These are phyloP conservation scores for Candida adriatica DNA, from an alignment of 805 yeast genomes.

Conservation along the genomic window DNA sequence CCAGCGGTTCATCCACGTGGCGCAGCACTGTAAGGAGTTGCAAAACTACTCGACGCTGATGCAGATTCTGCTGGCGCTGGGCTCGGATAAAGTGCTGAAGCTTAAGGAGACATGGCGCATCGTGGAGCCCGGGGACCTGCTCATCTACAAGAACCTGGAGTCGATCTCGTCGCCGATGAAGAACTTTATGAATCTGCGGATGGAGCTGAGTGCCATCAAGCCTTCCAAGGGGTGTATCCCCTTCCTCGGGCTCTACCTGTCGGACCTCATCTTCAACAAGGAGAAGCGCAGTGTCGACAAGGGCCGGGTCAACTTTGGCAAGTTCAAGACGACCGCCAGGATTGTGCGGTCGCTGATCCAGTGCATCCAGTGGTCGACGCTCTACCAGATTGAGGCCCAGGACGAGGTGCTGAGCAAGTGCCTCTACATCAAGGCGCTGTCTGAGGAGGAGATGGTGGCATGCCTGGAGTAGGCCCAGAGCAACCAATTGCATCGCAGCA, in stretches of 20 bases:
- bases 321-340: conserved; percentile 67
- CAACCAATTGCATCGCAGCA: too few relatives aligned
- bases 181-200: conserved; percentile 64
- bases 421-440: conserved; percentile 66
- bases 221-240: conserved; percentile 80
- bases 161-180: conserved; percentile 65
- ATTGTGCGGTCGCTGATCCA: conserved; percentile 72
- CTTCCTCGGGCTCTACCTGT: conserved; percentile 77
- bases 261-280: conserved; percentile 70
- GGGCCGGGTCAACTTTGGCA: conserved; percentile 59
- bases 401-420: conserved; percentile 75
- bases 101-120: conserved; percentile 68
- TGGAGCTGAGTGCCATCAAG: conserved; percentile 51
- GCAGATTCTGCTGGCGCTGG: conserved; percentile 80
- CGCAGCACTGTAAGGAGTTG: conserved; percentile 58
- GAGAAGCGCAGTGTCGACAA: conserved; percentile 29
- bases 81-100: conserved; percentile 53
- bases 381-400: conserved; percentile 50
- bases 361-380: conserved; percentile 77
- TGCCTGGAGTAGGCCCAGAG: conserved; percentile 24
- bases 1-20: conserved; percentile 84
- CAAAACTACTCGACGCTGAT: conserved; percentile 85
- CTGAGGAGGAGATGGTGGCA: conserved; percentile 62
- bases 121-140: conserved; percentile 65
- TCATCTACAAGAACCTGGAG: conserved; percentile 61